Evolutionary conservation across 179 eudicot species (phyloP), one percentile per base, ranked within the genome.

Genomic region (Heliamphora pulchella): DNA sequence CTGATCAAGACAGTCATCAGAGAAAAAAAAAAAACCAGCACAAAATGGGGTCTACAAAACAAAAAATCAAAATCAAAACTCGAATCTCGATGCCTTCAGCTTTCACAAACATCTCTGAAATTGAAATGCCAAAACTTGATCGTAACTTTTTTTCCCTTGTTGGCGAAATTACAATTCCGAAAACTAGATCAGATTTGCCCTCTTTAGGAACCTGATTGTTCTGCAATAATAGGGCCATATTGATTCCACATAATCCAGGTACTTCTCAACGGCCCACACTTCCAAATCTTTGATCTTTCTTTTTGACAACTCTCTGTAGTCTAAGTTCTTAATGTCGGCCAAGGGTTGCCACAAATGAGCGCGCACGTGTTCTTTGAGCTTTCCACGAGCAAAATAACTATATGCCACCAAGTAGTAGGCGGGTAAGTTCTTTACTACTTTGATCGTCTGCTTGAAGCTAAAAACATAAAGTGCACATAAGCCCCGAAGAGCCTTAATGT

Each of bases 141-240:
- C n/a, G n/a, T n/a, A n/a, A n/a, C n/a, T n/a, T n/a, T n/a, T n/a
- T n/a, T n/a, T n/a, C n/a, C n/a, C n/a, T n/a, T n/a, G n/a, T n/a
- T n/a, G n/a, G n/a, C n/a, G n/a, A n/a, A n/a, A n/a, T n/a, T n/a
- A n/a, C 44, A 59, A 61, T 3, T 59, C 72, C 22, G 22, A 8
- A 73, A 61, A 47, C 88, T 88, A 93, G 48, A 92, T 87, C 62
- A 93, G 84, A 68, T 93, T 92, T 78, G 94, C 91, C 75, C 86
- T 85, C 89, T 92, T 93, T 81, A 93, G 79, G 82, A 91, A 90
- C 88, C 93, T 89, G 84, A 91, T 82, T 18, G 87, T 81, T 83
- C 90, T 89, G 83, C 97, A 91, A 82, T 90, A 92, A 41, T 74
- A 81, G 6, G 97, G 98, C 98, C 98, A 94, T 81, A 94, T 90